Evolutionary conservation across 495 filamentous ascomycete species (phyloP).

Genomic region (Podospora comata): DNA sequence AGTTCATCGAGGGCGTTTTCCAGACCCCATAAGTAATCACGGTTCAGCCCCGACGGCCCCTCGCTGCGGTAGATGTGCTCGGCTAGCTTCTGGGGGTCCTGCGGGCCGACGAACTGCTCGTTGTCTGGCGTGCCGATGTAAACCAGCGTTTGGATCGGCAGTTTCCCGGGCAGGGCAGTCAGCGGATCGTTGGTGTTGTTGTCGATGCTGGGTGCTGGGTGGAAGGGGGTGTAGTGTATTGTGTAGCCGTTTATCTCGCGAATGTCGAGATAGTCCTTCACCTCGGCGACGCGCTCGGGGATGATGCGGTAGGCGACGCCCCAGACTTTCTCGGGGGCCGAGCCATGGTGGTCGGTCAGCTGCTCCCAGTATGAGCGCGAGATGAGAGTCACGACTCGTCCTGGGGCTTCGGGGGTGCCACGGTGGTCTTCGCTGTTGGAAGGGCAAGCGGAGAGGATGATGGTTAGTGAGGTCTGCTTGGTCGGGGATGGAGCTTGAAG

Average conservation of each 20-base stretch:
- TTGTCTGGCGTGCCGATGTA: conserved; percentile 96
- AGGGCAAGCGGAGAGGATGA: not conserved
- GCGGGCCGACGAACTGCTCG: conserved; percentile 84
- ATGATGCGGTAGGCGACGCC: conserved; percentile 91
- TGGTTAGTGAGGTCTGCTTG: not conserved
- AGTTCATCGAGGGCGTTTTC: conserved; percentile 73
- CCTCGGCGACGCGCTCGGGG: conserved; percentile 67
- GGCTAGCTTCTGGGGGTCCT: conserved; percentile 77
- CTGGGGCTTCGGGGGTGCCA: conserved; percentile 81
- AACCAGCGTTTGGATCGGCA: conserved; percentile 57
- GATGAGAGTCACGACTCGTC: conserved; percentile 91
- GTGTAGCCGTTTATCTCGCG: conserved; percentile 96
- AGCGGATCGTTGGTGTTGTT: conserved; percentile 1
- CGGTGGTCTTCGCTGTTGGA: conserved; percentile 80
- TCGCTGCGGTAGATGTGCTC: conserved; percentile 72
- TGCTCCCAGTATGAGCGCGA: conserved; percentile 75
- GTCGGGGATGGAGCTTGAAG: not conserved
- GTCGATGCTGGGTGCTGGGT: conserved; percentile 48
- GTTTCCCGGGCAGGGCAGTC: conserved; percentile 12
- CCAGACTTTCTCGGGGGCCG: conserved; percentile 68
- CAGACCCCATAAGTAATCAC: conserved; percentile 82
- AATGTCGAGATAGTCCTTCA: conserved; percentile 84
- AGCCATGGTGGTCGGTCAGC: conserved; percentile 64
- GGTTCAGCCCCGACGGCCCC: conserved; percentile 88
- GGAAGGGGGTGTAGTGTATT: conserved; percentile 82